Percentiles rank a stretch among this genome's conserved stretches.
phyloP scores from a whole-genome alignment of 139 green algal species.

The Chlamydomonas schloesseri region DNA sequence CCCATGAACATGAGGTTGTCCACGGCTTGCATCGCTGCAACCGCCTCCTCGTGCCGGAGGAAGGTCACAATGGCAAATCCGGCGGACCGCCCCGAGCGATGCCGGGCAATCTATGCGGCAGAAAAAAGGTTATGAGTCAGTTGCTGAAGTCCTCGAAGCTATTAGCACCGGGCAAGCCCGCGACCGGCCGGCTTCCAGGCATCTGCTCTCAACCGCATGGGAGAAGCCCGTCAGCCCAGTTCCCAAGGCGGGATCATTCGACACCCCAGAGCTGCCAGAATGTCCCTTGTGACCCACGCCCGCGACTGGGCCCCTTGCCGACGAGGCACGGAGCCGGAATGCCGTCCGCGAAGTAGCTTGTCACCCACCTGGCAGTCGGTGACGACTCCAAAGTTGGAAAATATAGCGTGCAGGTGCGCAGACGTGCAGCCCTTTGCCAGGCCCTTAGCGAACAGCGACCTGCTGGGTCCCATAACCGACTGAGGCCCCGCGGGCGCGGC shows the following conservation, averaged over 20 bases:
- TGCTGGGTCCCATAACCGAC: neutral
- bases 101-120: slow-evolving; percentile 30
- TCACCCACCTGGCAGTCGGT: slow-evolving; percentile 34
- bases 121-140: neutral
- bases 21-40: slow-evolving; percentile 15
- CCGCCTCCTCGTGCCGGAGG: slow-evolving; percentile 28
- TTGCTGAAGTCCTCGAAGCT: neutral
- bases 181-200: too few species aligned
- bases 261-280: too few species aligned
- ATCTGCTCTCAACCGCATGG: too few species aligned
- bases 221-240: too few species aligned
- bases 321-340: too few species aligned
- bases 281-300: too few species aligned
- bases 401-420: slow-evolving; percentile 36
- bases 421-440: slow-evolving; percentile 40
- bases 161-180: neutral
- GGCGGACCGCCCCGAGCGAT: slow-evolving; percentile 35
- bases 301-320: too few species aligned
- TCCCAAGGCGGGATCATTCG: too few species aligned
- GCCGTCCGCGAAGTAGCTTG: neutral
- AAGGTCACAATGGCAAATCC: slow-evolving; percentile 53
- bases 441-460: slow-evolving; percentile 29
- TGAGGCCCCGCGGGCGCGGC: neutral
- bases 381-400: slow-evolving; percentile 31
- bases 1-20: slow-evolving; percentile 46